Percentiles rank a stretch among this genome's conserved stretches.
Conservation (phyloP, 2,329 filamentous ascomycete species). For the Aspergillus pseudotamarii region DNA sequence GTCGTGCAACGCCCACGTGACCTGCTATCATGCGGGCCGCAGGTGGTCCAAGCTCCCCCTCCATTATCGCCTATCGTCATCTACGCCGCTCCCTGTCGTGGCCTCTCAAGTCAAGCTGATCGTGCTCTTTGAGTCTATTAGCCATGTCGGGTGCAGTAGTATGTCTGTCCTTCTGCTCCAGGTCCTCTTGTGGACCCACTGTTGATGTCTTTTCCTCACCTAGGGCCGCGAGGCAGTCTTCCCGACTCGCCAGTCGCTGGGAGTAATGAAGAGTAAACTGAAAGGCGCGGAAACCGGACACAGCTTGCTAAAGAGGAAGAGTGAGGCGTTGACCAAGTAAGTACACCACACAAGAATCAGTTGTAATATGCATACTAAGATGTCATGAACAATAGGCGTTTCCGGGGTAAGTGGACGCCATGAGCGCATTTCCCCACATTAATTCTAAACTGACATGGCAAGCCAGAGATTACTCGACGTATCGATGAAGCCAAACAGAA, state of each 20-base stretch:
- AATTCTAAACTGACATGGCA: constrained; percentile 27
- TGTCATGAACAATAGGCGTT: constrained; percentile 62
- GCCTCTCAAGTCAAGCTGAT: constrained; percentile 13
- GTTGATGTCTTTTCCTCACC: constrained; percentile 14
- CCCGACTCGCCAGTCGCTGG: constrained; percentile 94
- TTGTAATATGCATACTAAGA: background rate
- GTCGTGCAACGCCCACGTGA: constrained; percentile 32
- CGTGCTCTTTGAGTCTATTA: constrained; percentile 12
- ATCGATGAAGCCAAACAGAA: constrained; percentile 99
- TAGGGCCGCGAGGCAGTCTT: constrained; percentile 96
- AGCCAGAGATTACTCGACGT: constrained; percentile 84
- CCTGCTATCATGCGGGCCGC: constrained; percentile 21
- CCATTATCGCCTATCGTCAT: constrained; percentile 34
- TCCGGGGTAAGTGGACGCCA: constrained; percentile 68
- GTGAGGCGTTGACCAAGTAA: constrained; percentile 95
- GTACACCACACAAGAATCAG: constrained; percentile 26
- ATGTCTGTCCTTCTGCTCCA: background rate
- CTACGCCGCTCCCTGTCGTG: constrained; percentile 19
- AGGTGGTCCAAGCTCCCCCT: constrained; percentile 25
- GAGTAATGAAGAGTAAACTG: constrained; percentile 96
- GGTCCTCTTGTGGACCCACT: background rate
- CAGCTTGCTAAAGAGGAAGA: constrained; percentile 94
- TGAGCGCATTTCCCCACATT: constrained; percentile 25
- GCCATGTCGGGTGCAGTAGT: constrained; percentile 42
- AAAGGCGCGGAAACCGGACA: constrained; percentile 92